A percentile compares a stretch with the other conserved stretches of the same genome.
phyloP scores from a whole-genome alignment of 768 basidiomycete species.

The Rickenella mellea region DNA sequence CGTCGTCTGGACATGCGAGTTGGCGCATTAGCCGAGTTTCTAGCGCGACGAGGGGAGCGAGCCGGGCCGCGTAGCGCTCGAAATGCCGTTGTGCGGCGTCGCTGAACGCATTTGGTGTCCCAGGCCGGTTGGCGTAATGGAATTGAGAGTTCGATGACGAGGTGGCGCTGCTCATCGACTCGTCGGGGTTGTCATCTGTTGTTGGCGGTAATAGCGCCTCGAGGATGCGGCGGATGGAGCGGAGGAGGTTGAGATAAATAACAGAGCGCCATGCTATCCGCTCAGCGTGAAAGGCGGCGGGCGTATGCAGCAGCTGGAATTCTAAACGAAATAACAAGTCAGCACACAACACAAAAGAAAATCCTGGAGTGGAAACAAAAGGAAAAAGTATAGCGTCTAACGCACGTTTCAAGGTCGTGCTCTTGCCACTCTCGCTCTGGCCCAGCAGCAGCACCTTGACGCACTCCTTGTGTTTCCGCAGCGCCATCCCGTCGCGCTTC shows the following conservation, averaged over 20 bases:
- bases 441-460: conserved; percentile 75
- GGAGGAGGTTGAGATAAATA: conserved; percentile 81
- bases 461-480: conserved; percentile 48
- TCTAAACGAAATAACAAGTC: too few species aligned
- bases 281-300: conserved; percentile 68
- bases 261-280: conserved; percentile 81
- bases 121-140: too few species aligned
- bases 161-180: too few species aligned
- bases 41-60: conserved; percentile 61
- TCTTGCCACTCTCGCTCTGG: conserved; percentile 86
- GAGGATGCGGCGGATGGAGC: conserved; percentile 52
- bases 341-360: too few species aligned
- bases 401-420: conserved; percentile 83
- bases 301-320: conserved; percentile 75
- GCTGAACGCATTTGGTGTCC: too few species aligned
- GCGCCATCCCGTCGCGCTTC: conserved; percentile 51
- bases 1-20: conserved; percentile 63
- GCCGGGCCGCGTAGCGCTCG: conserved; percentile 47
- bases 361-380: conserved; percentile 5
- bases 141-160: too few species aligned
- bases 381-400: conserved; percentile 14
- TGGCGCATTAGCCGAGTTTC: conserved; percentile 61
- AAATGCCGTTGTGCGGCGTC: not conserved
- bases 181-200: too few species aligned
- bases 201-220: not conserved